Percentiles rank a stretch among this genome's conserved stretches.
These are phyloP conservation scores for Rhynchospora breviuscula DNA, from an alignment of 176 grass and related monocot species.

Conservation along the genomic window DNA sequence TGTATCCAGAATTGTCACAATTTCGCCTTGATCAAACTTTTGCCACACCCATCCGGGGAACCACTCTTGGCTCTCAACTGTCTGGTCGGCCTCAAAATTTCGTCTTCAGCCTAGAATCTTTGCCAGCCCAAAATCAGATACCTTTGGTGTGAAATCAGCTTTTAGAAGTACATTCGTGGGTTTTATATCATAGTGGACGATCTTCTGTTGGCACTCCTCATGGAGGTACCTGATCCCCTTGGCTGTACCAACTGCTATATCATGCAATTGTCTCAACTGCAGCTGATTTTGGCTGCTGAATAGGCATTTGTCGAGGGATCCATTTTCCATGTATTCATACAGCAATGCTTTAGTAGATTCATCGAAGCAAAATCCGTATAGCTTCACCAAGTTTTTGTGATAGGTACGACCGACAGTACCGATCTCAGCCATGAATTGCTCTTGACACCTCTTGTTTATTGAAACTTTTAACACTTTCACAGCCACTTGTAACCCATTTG, in stretches of 20 bases:
- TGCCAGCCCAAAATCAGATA: slow-evolving; percentile 57
- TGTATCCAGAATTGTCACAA: slow-evolving; percentile 20
- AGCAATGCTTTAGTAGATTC: neutral
- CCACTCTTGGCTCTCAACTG: slow-evolving; percentile 52
- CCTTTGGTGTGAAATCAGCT: slow-evolving; percentile 43
- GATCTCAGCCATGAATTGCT: slow-evolving; percentile 72
- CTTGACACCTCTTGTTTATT: slow-evolving; percentile 41
- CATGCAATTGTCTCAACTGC: slow-evolving; percentile 18
- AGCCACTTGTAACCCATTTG: slow-evolving; percentile 40
- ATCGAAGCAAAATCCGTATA: slow-evolving; percentile 31
- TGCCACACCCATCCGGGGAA: slow-evolving; percentile 69
- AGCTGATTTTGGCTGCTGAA: neutral
- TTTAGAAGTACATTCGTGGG: slow-evolving; percentile 49
- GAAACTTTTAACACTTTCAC: slow-evolving; percentile 47
- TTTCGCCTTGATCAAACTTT: slow-evolving; percentile 40
- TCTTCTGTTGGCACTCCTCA: slow-evolving; percentile 63
- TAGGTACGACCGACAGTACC: slow-evolving; percentile 63
- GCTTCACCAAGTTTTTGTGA: slow-evolving; percentile 61
- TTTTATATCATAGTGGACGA: slow-evolving; percentile 80
- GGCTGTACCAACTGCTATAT: slow-evolving; percentile 51
- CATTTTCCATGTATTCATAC: slow-evolving; percentile 20
- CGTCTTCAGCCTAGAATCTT: slow-evolving; percentile 47
- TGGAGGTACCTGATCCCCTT: slow-evolving; percentile 65
- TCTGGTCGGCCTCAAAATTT: slow-evolving; percentile 29
- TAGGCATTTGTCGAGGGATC: neutral